Percentiles rank a stretch among this genome's conserved stretches.
phyloP scores from a whole-genome alignment of 2,329 filamentous ascomycete genomes.

The Aureobasidium subglaciale region DNA sequence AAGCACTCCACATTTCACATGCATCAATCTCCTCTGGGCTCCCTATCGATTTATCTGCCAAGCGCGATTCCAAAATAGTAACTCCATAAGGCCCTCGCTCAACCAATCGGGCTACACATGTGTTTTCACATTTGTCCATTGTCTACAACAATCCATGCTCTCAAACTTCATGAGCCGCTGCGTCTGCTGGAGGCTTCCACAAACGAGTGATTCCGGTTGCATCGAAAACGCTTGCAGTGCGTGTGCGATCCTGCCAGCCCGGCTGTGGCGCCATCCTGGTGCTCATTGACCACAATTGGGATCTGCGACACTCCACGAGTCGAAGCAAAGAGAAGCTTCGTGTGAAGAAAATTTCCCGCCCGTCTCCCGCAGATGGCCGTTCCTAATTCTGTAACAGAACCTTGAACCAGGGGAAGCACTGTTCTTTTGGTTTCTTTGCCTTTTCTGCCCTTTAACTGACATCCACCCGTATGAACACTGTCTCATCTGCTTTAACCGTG shows the following conservation, averaged over 20 bases:
- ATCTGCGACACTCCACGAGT: constrained; percentile 7
- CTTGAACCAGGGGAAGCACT: background rate
- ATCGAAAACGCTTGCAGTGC: background rate
- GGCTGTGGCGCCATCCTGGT: constrained; percentile 11
- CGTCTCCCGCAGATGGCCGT: background rate
- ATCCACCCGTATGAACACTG: background rate
- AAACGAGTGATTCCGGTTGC: background rate
- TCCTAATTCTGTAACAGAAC: constrained; percentile 12
- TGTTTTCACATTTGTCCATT: background rate
- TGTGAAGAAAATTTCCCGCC: constrained; percentile 9
- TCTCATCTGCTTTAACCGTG: background rate
- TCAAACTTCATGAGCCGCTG: background rate
- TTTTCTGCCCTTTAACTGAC: background rate
- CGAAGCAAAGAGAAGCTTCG: constrained; percentile 9
- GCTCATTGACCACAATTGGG: constrained; percentile 2
- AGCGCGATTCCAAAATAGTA: constrained; percentile 2
- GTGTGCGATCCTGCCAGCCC: background rate
- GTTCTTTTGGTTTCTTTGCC: background rate
- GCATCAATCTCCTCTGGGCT: constrained; percentile 6
- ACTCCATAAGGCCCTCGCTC: background rate
- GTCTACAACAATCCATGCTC: background rate
- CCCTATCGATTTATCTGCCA: background rate
- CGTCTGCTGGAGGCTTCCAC: background rate
- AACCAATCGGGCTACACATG: constrained; percentile 8
- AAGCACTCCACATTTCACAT: background rate